Percentiles rank a stretch among this genome's conserved stretches.
These are phyloP conservation scores for Mycena leptocephala DNA, from an alignment of 768 basidiomycete genomes.

Conservation along the genomic window DNA sequence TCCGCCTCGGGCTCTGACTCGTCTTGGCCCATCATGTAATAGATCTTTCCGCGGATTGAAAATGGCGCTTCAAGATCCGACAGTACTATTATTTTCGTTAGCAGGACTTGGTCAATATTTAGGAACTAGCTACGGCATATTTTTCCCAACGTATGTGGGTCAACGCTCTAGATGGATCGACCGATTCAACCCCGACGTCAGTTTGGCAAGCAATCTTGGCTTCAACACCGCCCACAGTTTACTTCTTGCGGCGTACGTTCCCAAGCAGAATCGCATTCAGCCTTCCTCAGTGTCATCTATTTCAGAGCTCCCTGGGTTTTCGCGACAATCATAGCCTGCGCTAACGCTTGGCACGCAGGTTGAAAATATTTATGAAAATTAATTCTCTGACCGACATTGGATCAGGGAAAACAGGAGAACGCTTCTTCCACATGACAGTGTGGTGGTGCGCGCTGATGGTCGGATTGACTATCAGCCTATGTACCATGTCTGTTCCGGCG, in stretches of 20 bases:
- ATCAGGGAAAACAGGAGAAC: conserved; percentile 70
- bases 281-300: neutral
- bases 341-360: conserved; percentile 71
- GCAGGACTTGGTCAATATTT: conserved; percentile 65
- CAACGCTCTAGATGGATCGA: neutral
- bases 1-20: too few species aligned
- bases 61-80: conserved; percentile 70
- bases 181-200: conserved; percentile 37
- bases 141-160: conserved; percentile 64
- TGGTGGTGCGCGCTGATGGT: conserved; percentile 75
- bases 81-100: conserved; percentile 69
- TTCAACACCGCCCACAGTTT: conserved; percentile 72
- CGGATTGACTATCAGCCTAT: conserved; percentile 73
- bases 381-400: neutral
- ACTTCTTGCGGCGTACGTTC: conserved; percentile 71
- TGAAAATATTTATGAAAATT: neutral
- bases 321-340: conserved; percentile 62
- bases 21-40: neutral
- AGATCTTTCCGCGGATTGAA: conserved; percentile 68
- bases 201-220: conserved; percentile 72
- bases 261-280: neutral
- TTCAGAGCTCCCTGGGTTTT: conserved; percentile 75
- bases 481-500: conserved; percentile 64
- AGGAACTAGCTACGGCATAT: conserved; percentile 72
- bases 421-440: conserved; percentile 71